Percentiles rank a stretch among this genome's conserved stretches.
phyloP scores from a whole-genome alignment of 1,139 yeast genomes.

The Hanseniaspora gamundiae region DNA sequence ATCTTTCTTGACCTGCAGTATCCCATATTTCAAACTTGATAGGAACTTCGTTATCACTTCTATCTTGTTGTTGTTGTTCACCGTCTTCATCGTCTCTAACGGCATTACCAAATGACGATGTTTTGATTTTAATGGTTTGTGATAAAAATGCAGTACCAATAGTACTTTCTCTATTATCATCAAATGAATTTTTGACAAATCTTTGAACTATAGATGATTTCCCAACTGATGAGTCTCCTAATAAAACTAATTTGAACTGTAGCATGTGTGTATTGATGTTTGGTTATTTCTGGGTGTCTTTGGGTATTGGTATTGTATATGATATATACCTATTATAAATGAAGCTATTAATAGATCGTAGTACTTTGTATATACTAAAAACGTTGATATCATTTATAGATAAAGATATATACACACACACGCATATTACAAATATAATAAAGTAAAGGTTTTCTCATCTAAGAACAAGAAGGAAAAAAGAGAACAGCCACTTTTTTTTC shows the following conservation, averaged over 20 bases:
- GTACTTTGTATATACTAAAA: no score
- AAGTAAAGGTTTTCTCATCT: no score
- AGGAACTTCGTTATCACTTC: slow-evolving; percentile 36
- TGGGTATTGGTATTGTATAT: neutral
- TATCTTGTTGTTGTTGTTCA: slow-evolving; percentile 3
- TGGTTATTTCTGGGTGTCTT: slow-evolving; percentile 1
- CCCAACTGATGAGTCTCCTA: slow-evolving; percentile 96
- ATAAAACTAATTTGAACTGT: slow-evolving; percentile 74
- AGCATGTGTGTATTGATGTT: slow-evolving; percentile 13
- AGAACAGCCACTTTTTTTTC: no score
- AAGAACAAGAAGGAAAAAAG: no score
- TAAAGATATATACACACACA: no score
- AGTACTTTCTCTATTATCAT: slow-evolving; percentile 87
- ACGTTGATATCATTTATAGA: no score
- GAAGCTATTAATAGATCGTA: no score
- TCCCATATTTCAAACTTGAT: slow-evolving; percentile 81
- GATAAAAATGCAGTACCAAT: slow-evolving; percentile 97
- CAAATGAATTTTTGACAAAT: slow-evolving; percentile 89
- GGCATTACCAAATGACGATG: neutral
- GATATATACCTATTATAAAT: no score
- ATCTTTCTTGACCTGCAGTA: slow-evolving; percentile 81
- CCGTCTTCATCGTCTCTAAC: slow-evolving; percentile 6
- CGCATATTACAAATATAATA: no score
- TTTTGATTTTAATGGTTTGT: slow-evolving; percentile 56
- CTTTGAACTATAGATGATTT: slow-evolving; percentile 83